phyloP scores from a whole-genome alignment of 257 asterid species.

The Prunella vulgaris region DNA sequence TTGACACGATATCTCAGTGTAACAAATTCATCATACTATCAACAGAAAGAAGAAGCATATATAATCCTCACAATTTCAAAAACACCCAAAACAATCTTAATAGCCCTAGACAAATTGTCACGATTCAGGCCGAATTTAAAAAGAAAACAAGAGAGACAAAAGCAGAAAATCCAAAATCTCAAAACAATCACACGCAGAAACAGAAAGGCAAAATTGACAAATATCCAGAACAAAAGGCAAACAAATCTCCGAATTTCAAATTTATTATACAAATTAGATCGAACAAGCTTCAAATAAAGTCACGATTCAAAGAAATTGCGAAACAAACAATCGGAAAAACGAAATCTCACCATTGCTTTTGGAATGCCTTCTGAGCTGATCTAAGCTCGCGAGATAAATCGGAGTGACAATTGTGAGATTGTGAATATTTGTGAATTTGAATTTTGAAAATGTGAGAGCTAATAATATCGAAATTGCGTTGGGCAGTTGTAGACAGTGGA shows the following conservation, averaged over 20 bases:
- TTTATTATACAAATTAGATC: conserved; percentile 13
- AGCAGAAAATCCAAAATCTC: background rate
- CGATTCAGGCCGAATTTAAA: background rate
- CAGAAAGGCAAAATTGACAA: background rate
- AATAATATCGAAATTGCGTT: background rate
- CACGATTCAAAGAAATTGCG: conserved; percentile 6
- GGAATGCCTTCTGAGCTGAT: conserved; percentile 17
- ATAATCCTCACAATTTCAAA: background rate
- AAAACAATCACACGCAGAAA: background rate
- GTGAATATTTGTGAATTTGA: conserved; percentile 25
- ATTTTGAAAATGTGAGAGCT: conserved; percentile 21
- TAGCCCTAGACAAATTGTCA: background rate
- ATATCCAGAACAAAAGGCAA: background rate
- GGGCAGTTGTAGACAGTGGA: background rate
- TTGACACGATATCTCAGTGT: background rate
- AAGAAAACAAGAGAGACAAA: background rate
- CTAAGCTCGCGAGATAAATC: conserved; percentile 24
- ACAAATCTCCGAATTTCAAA: conserved; percentile 18
- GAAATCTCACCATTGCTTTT: conserved; percentile 25
- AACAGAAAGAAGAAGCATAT: background rate
- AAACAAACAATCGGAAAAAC: background rate
- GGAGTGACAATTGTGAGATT: conserved; percentile 17
- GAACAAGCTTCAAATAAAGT: background rate
- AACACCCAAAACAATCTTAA: background rate
- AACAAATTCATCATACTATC: conserved; percentile 4